A percentile compares a stretch with the other conserved stretches of the same genome.
phyloP scores from a whole-genome alignment of 495 filamentous ascomycete genomes.

The Peziza echinospora region DNA sequence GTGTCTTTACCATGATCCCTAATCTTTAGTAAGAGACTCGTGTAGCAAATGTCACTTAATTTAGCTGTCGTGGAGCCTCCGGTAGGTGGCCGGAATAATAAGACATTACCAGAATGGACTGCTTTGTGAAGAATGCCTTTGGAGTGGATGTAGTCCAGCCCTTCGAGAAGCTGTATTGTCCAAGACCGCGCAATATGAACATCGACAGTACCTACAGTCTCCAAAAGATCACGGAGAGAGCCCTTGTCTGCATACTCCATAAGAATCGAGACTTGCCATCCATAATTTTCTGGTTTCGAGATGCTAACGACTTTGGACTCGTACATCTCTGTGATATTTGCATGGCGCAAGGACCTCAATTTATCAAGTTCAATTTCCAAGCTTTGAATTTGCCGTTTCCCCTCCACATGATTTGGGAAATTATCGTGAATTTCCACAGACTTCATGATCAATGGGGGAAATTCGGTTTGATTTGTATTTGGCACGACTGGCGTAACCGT shows the following conservation, averaged over 20 bases:
- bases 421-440: constrained; percentile 34
- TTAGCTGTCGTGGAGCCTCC: constrained; percentile 39
- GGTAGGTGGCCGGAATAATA: constrained; percentile 38
- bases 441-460: constrained; percentile 47
- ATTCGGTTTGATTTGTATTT: constrained; percentile 22
- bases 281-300: constrained; percentile 23
- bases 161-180: constrained; percentile 80
- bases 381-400: constrained; percentile 45
- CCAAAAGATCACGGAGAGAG: constrained; percentile 59
- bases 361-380: constrained; percentile 48
- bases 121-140: constrained; percentile 61
- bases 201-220: constrained; percentile 49
- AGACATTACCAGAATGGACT: constrained; percentile 53
- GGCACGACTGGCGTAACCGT: constrained; percentile 43
- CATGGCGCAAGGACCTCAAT: constrained; percentile 50
- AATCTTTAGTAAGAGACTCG: constrained; percentile 38
- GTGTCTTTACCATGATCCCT: constrained; percentile 25
- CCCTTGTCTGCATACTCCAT: constrained; percentile 60
- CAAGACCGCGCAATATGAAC: constrained; percentile 55
- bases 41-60: constrained; percentile 46
- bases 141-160: constrained; percentile 62
- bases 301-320: constrained; percentile 51
- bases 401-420: constrained; percentile 30
- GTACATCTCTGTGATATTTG: constrained; percentile 54
- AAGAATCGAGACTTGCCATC: constrained; percentile 68